A percentile compares a stretch with the other conserved stretches of the same genome.
phyloP scores from a whole-genome alignment of 768 basidiomycete genomes.

The Mycena venus region DNA sequence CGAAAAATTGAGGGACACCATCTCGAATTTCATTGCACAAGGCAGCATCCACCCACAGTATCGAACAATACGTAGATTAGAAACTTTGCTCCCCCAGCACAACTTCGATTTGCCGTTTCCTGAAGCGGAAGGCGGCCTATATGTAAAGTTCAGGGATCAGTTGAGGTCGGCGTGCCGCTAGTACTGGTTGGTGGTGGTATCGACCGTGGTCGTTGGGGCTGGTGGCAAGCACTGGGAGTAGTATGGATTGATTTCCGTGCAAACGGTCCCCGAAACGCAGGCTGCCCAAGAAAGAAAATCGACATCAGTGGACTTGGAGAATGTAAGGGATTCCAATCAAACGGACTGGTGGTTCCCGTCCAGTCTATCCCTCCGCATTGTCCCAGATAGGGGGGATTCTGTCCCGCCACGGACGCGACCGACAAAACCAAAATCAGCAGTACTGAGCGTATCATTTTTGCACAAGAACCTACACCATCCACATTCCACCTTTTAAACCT shows the following conservation, averaged over 20 bases:
- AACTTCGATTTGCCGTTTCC: no score
- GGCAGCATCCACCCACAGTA: slow-evolving; percentile 10
- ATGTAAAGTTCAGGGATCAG: neutral
- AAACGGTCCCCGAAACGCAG: neutral
- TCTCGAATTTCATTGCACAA: neutral
- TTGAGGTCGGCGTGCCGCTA: neutral
- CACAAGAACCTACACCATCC: slow-evolving; percentile 2
- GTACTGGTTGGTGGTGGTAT: neutral
- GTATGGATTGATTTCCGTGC: neutral
- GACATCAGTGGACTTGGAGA: slow-evolving; percentile 1
- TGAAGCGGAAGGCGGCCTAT: neutral
- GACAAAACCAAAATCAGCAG: slow-evolving; percentile 12
- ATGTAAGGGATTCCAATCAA: slow-evolving; percentile 1
- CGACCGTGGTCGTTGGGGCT: neutral
- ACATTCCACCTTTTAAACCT: slow-evolving; percentile 5
- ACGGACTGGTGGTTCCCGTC: slow-evolving; percentile 11
- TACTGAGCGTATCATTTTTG: slow-evolving; percentile 16
- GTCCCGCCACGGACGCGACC: slow-evolving; percentile 4
- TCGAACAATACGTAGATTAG: neutral
- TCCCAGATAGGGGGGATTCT: slow-evolving; percentile 15
- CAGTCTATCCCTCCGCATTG: slow-evolving; percentile 25
- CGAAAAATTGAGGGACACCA: neutral
- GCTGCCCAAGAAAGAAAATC: neutral
- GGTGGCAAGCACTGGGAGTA: neutral
- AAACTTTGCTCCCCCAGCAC: neutral